Percentiles rank a stretch among this genome's conserved stretches.
These are phyloP conservation scores for Exophiala aquamarina DNA, from an alignment of 2,329 filamentous ascomycete species.

Conservation along the genomic window DNA sequence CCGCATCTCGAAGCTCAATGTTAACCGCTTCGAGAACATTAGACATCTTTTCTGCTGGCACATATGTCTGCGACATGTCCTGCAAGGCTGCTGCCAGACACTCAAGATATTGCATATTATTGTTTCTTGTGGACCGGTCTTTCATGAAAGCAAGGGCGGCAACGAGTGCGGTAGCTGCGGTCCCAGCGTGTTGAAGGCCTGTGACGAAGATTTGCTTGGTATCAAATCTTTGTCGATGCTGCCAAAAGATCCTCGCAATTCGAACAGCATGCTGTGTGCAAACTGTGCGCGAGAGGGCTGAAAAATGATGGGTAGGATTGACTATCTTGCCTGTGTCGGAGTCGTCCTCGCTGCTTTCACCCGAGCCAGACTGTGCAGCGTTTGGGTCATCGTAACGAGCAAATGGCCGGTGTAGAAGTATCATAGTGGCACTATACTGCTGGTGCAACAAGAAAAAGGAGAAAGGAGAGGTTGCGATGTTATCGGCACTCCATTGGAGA, in stretches of 20 bases:
- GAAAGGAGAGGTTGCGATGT: slow-evolving; percentile 7
- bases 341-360: slow-evolving; percentile 6
- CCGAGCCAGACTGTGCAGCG: not conserved
- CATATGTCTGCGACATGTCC: slow-evolving; percentile 55
- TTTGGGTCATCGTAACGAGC: slow-evolving; percentile 7
- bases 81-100: slow-evolving; percentile 52
- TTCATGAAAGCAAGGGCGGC: slow-evolving; percentile 44
- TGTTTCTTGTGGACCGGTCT: slow-evolving; percentile 38
- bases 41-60: slow-evolving; percentile 56
- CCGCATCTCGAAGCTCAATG: slow-evolving; percentile 39
- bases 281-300: slow-evolving; percentile 9
- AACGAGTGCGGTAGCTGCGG: slow-evolving; percentile 55
- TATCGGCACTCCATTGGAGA: slow-evolving; percentile 14
- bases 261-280: slow-evolving; percentile 11
- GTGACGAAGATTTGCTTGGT: slow-evolving; percentile 11
- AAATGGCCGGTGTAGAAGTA: slow-evolving; percentile 15
- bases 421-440: slow-evolving; percentile 10
- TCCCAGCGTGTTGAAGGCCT: slow-evolving; percentile 36
- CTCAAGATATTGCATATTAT: slow-evolving; percentile 53
- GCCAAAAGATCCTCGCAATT: slow-evolving; percentile 14
- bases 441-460: slow-evolving; percentile 15
- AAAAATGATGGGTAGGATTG: slow-evolving; percentile 7
- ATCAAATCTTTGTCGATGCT: slow-evolving; percentile 10
- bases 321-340: not conserved
- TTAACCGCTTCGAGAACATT: slow-evolving; percentile 55